Evolutionary conservation across 208 protist species (phyloP), one percentile per base, ranked within the genome.

Genomic region (Spironucleus salmonicida): DNA sequence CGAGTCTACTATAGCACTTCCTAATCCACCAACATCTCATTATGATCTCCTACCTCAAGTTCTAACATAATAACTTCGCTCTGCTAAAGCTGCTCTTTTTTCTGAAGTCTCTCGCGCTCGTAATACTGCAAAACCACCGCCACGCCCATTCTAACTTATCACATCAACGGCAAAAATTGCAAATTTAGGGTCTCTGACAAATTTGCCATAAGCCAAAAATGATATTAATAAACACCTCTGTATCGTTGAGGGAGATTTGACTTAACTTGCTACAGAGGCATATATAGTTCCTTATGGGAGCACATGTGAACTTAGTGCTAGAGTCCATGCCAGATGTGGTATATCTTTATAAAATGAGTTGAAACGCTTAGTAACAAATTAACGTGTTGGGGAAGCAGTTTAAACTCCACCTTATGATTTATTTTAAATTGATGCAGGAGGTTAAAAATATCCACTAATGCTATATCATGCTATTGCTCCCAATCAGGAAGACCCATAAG

Each of bases 141-240:
- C 64, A 19, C 64, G 32, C 32, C 19, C 38, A 9, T 71, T 42
- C 34, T 15, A 71, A n/a, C 15, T 15, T 19, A 71, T 57, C 34
- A 9, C 9, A 9, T 71, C 64, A 32, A 42, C 26, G 15, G 64
- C 64, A 23, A 2, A n/a, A 2, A 40, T 45, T 19, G 64, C 64
- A 2, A 71, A 71, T 38, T 38, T 71, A 35, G 64, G 64, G 2
- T 71, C 64, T 7, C 34, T 71, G 23, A 38, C 38, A 9, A 71
- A 71, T 38, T 42, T 71, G 23, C 64, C 64, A 11, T 45, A 71
- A 35, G 30, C 64, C 38, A 71, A 71, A 7, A 71, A 11, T 38
- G 64, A 71, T 2, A 49, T 71, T 32, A 71, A 71, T n/a, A 71
- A 71, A 35, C 32, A 35, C 15, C 15, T 71, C 19, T 71, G 64